A percentile compares a stretch with the other conserved stretches of the same genome.
phyloP scores from a whole-genome alignment of 345 rosid genomes.

The Lumnitzera littorea region DNA sequence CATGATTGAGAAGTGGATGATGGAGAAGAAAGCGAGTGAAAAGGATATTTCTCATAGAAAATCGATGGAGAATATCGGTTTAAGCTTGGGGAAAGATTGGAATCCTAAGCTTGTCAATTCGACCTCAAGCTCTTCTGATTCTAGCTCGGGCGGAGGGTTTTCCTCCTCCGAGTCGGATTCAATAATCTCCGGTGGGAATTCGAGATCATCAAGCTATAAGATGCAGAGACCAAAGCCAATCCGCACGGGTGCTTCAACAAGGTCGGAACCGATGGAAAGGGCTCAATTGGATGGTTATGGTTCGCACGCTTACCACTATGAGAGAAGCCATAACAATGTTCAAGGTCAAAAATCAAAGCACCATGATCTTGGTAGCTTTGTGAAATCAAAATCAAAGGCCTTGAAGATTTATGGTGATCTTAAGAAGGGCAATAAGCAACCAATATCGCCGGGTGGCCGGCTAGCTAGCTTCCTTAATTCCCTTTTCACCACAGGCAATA shows the following conservation, averaged over 20 bases:
- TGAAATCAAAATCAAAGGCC: constrained; percentile 71
- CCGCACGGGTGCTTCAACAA: constrained; percentile 23
- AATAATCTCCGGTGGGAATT: constrained; percentile 24
- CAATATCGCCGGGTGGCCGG: constrained; percentile 78
- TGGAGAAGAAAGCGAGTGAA: constrained; percentile 31
- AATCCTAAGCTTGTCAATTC: constrained; percentile 35
- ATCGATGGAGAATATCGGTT: constrained; percentile 37
- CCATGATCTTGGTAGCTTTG: constrained; percentile 32
- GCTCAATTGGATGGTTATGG: no score
- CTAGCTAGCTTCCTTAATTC: constrained; percentile 78
- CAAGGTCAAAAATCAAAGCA: constrained; percentile 17
- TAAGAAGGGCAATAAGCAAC: constrained; percentile 72
- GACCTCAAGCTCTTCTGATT: constrained; percentile 66
- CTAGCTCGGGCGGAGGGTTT: constrained; percentile 53
- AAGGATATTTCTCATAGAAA: constrained; percentile 30
- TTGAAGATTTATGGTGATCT: constrained; percentile 73
- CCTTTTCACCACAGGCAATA: constrained; percentile 45
- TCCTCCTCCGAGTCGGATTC: constrained; percentile 81
- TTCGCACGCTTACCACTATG: neutral
- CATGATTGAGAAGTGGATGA: constrained; percentile 35
- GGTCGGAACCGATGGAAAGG: no score
- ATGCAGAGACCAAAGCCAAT: constrained; percentile 43
- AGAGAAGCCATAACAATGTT: neutral
- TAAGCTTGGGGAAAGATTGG: constrained; percentile 13
- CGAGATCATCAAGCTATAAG: constrained; percentile 15